A percentile compares a stretch with the other conserved stretches of the same genome.
phyloP scores from a whole-genome alignment of 2,329 filamentous ascomycete species.

The Colletotrichum salicis region DNA sequence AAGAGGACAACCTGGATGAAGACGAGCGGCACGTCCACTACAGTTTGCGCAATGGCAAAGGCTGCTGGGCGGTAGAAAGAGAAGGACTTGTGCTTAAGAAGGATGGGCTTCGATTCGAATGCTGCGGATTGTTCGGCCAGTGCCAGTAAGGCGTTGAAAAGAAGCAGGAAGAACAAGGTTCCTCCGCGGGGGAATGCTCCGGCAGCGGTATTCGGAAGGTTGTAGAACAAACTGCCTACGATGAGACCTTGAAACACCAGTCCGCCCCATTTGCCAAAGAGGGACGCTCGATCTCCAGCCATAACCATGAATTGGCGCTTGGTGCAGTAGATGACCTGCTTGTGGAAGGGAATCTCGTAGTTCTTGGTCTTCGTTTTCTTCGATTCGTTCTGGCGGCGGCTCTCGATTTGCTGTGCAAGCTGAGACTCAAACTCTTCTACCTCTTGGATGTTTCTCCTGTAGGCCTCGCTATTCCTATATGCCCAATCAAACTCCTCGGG shows the following conservation, averaged over 20 bases:
- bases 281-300: slow-evolving; percentile 46
- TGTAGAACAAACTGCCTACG: slow-evolving; percentile 45
- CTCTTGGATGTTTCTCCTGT: slow-evolving; percentile 55
- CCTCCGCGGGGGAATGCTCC: slow-evolving; percentile 70
- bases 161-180: slow-evolving; percentile 69
- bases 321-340: slow-evolving; percentile 60
- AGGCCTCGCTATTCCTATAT: slow-evolving; percentile 59
- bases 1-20: slow-evolving; percentile 69
- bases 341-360: slow-evolving; percentile 60
- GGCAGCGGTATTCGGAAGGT: slow-evolving; percentile 46
- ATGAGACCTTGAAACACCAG: slow-evolving; percentile 49
- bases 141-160: slow-evolving; percentile 72
- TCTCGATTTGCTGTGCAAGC: slow-evolving; percentile 56
- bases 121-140: slow-evolving; percentile 69
- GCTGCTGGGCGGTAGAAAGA: slow-evolving; percentile 74
- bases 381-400: slow-evolving; percentile 50
- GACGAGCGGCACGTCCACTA: slow-evolving; percentile 62
- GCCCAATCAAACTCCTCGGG: slow-evolving; percentile 69
- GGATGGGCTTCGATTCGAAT: slow-evolving; percentile 71
- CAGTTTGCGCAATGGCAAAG: slow-evolving; percentile 54
- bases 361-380: slow-evolving; percentile 58
- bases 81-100: slow-evolving; percentile 77
- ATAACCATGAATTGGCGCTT: slow-evolving; percentile 47
- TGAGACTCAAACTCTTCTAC: slow-evolving; percentile 64
- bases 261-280: slow-evolving; percentile 47